These are phyloP conservation scores for Solanum lignicaule DNA, from an alignment of 257 asterid species.

Conservation along the genomic window DNA sequence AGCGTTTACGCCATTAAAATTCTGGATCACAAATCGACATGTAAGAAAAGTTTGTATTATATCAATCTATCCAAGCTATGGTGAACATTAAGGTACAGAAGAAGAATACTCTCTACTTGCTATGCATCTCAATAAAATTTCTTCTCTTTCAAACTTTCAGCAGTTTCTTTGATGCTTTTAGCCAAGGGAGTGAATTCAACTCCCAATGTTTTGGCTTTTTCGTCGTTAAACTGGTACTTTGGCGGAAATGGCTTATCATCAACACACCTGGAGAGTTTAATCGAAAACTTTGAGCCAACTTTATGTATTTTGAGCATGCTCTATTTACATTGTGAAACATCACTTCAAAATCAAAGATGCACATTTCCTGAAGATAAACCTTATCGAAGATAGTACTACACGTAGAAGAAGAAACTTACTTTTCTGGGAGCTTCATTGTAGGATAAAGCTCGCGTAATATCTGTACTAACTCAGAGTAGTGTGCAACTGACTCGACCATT, in stretches of 20 bases:
- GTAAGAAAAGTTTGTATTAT: neutral
- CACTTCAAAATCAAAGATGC: neutral
- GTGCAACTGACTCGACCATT: conserved; percentile 44
- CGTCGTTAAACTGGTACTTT: conserved; percentile 47
- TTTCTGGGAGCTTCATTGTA: conserved; percentile 38
- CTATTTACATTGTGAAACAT: neutral
- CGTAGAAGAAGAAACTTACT: conserved; percentile 23
- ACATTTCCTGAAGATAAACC: neutral
- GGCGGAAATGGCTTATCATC: conserved; percentile 54
- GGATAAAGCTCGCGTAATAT: conserved; percentile 46
- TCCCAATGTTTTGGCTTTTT: conserved; percentile 42
- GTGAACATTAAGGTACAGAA: neutral
- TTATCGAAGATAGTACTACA: too few species aligned
- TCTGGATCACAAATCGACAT: neutral
- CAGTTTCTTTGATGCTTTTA: conserved; percentile 51
- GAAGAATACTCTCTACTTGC: neutral
- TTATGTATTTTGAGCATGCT: neutral
- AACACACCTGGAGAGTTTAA: conserved; percentile 37
- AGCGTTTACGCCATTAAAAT: neutral
- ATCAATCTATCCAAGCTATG: neutral
- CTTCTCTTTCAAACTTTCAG: conserved; percentile 61
- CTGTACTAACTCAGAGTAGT: conserved; percentile 38
- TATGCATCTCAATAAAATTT: conserved; percentile 6
- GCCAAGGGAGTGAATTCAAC: conserved; percentile 46
- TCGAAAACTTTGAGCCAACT: neutral